Evolutionary conservation across 73 alveolate genomes (phyloP).

Genomic region (Breviolum minutum): DNA sequence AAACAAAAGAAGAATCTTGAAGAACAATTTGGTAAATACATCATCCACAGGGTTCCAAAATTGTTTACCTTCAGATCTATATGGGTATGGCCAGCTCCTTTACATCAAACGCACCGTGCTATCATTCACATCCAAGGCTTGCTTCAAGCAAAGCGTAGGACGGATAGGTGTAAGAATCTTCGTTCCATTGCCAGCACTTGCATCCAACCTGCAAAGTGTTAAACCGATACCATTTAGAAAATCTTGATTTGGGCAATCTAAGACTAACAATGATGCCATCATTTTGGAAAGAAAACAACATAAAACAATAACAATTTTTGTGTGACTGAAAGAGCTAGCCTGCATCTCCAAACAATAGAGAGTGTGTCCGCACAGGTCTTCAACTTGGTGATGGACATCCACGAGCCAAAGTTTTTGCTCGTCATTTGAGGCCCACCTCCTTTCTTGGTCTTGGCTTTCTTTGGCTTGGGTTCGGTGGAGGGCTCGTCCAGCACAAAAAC

Average conservation of each 20-base stretch:
- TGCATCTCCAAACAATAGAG: background rate
- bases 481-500: background rate
- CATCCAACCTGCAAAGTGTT: background rate
- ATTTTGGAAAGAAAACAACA: background rate
- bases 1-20: no score
- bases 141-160: background rate
- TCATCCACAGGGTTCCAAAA: no score
- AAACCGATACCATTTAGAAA: background rate
- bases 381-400: background rate
- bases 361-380: slow-evolving; percentile 4
- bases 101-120: background rate
- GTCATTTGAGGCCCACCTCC: background rate
- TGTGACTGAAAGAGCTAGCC: background rate
- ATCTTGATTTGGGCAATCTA: background rate
- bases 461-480: no score
- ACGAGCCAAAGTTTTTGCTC: background rate
- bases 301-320: background rate
- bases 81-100: no score
- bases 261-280: background rate
- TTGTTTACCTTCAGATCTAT: no score
- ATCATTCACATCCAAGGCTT: background rate
- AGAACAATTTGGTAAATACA: no score
- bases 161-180: background rate
- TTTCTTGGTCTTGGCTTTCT: background rate
- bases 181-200: slow-evolving; percentile 2